Conservation (phyloP, 176 grass and related monocot species). For the Triticum turgidum region DNA sequence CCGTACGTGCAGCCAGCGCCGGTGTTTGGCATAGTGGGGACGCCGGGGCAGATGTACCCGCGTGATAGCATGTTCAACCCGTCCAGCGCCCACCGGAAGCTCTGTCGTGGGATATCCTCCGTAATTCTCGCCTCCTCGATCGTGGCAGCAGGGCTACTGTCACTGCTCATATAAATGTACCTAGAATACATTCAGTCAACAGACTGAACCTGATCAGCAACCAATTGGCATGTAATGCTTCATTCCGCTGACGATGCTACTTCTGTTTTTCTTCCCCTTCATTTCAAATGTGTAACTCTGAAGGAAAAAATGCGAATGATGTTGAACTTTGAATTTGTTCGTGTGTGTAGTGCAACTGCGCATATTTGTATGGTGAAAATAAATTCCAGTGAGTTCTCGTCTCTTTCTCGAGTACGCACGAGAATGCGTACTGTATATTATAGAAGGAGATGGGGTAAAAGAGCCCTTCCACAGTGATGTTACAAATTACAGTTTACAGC, state of each 20-base stretch:
- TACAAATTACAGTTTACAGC: no score
- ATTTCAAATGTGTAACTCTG: background rate
- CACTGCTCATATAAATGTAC: background rate
- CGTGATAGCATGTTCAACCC: slow-evolving; percentile 18
- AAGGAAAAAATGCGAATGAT: background rate
- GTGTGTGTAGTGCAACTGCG: background rate
- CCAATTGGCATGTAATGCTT: background rate
- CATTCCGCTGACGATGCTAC: background rate
- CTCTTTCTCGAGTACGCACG: no score
- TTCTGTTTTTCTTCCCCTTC: background rate
- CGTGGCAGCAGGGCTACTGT: background rate
- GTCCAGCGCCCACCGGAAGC: slow-evolving; percentile 20
- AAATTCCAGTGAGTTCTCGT: background rate
- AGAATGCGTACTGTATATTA: no score
- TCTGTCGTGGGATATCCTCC: background rate
- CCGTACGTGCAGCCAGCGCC: slow-evolving; percentile 31
- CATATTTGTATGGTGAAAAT: background rate
- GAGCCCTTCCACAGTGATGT: no score
- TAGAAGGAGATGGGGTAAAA: no score
- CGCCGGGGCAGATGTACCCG: slow-evolving; percentile 40
- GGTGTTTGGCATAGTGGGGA: background rate
- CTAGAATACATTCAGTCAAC: background rate
- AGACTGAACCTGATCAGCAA: background rate
- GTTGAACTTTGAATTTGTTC: background rate
- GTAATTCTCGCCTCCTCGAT: background rate